phyloP scores from a whole-genome alignment of 2,329 filamentous ascomycete genomes.

The Pseudovirgaria hyperparasitica region DNA sequence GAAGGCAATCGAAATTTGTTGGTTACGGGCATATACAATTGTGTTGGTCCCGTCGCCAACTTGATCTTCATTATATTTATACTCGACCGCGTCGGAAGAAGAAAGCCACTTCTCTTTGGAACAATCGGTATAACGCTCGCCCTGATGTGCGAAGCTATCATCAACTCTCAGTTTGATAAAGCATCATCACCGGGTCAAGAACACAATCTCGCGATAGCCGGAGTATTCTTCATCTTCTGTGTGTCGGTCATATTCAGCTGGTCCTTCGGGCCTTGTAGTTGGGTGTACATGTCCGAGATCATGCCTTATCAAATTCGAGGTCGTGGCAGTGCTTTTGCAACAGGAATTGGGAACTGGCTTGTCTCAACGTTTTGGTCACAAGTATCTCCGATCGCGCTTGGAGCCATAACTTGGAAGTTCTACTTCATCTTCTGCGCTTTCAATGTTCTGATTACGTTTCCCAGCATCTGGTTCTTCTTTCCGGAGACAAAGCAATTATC shows the following conservation, averaged over 20 bases:
- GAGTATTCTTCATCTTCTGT: conserved; percentile 53
- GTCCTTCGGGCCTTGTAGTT: conserved; percentile 33
- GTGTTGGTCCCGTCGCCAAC: conserved; percentile 43
- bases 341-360: conserved; percentile 46
- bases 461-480: conserved; percentile 40
- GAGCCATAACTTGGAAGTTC: conserved; percentile 38
- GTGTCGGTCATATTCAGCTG: conserved; percentile 25
- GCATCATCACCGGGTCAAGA: too few relatives aligned
- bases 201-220: conserved; percentile 44
- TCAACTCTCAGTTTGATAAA: conserved; percentile 29
- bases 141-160: conserved; percentile 45
- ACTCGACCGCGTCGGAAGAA: conserved; percentile 39
- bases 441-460: conserved; percentile 31
- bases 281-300: conserved; percentile 56
- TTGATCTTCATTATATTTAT: conserved; percentile 48
- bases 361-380: conserved; percentile 48
- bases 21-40: conserved; percentile 48
- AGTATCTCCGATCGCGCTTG: conserved; percentile 41
- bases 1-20: conserved; percentile 40
- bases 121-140: conserved; percentile 43
- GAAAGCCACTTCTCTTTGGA: conserved; percentile 41
- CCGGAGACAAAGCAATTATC: conserved; percentile 40
- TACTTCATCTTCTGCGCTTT: conserved; percentile 46
- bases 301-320: conserved; percentile 54
- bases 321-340: conserved; percentile 44